Percentiles rank a stretch among this genome's conserved stretches.
phyloP scores from a whole-genome alignment of 139 green algal genomes.

The Asterochloris sp. region DNA sequence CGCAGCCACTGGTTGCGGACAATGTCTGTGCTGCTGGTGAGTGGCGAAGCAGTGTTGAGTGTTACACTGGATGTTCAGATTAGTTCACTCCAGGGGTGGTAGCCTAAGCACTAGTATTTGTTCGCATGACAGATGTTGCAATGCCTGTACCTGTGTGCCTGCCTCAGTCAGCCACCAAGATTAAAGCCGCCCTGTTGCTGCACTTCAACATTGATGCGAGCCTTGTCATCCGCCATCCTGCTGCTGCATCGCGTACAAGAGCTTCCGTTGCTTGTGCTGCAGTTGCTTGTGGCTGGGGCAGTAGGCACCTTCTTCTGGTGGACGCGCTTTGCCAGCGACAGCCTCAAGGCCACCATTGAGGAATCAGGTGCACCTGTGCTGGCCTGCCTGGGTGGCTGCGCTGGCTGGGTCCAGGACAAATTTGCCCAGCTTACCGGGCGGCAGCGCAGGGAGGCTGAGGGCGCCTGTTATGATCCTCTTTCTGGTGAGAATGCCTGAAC shows the following conservation, averaged over 20 bases:
- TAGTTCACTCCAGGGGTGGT: too few species aligned
- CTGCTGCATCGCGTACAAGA: slow-evolving; percentile 7
- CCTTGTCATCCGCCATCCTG: neutral
- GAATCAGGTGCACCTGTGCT: slow-evolving; percentile 16
- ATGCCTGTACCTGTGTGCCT: neutral
- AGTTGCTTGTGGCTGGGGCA: slow-evolving; percentile 12
- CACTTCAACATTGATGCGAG: neutral
- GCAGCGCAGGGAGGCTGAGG: slow-evolving; percentile 10
- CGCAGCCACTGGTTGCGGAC: neutral
- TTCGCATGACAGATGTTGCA: neutral
- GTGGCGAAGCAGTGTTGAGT: neutral
- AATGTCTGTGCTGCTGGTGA: slow-evolving; percentile 15
- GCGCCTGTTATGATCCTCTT: slow-evolving; percentile 9
- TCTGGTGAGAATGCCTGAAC: neutral
- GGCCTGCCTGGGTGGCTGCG: neutral
- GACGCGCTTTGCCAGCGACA: slow-evolving; percentile 36
- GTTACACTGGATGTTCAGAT: neutral
- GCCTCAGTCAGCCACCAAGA: neutral
- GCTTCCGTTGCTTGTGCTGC: slow-evolving; percentile 31
- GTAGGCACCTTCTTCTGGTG: slow-evolving; percentile 33
- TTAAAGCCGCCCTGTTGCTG: neutral
- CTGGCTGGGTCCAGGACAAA: slow-evolving; percentile 20
- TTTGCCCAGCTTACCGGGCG: neutral
- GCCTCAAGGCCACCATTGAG: slow-evolving; percentile 22
- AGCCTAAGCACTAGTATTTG: neutral